Evolutionary conservation across 768 basidiomycete species (phyloP).

Genomic region (Boletus huronensis): DNA sequence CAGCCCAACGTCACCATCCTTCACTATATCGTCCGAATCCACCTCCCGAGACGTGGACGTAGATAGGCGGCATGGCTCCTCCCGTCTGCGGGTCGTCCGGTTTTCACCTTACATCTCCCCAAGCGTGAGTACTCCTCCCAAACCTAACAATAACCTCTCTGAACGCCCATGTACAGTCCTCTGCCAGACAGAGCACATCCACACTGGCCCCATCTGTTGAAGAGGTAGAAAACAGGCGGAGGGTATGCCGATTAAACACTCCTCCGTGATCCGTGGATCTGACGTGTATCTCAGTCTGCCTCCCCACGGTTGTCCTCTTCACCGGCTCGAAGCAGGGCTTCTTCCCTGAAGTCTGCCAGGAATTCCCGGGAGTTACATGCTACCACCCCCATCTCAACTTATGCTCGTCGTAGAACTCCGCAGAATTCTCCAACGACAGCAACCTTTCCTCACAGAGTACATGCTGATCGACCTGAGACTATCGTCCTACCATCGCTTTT

Average conservation of each 20-base stretch:
- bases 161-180: conserved; percentile 28
- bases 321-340: conserved; percentile 41
- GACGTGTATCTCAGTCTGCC: conserved; percentile 25
- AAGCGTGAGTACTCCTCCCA: conserved; percentile 17
- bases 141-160: neutral
- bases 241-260: conserved; percentile 35
- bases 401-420: conserved; percentile 76
- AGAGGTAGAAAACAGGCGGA: conserved; percentile 25
- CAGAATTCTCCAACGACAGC: conserved; percentile 68
- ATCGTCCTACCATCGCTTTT: conserved; percentile 60
- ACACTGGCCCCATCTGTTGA: conserved; percentile 27
- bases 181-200: conserved; percentile 44
- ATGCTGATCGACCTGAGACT: conserved; percentile 30
- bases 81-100: conserved; percentile 27
- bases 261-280: conserved; percentile 32
- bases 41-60: conserved; percentile 27
- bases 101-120: conserved; percentile 32
- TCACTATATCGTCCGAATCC: conserved; percentile 34
- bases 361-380: conserved; percentile 55
- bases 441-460: conserved; percentile 45
- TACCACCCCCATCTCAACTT: conserved; percentile 75
- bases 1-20: conserved; percentile 33
- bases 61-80: conserved; percentile 28
- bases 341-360: conserved; percentile 44
- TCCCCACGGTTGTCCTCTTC: conserved; percentile 40